These are phyloP conservation scores for Ogataea methanolica DNA, from an alignment of 805 yeast genomes.

Conservation along the genomic window DNA sequence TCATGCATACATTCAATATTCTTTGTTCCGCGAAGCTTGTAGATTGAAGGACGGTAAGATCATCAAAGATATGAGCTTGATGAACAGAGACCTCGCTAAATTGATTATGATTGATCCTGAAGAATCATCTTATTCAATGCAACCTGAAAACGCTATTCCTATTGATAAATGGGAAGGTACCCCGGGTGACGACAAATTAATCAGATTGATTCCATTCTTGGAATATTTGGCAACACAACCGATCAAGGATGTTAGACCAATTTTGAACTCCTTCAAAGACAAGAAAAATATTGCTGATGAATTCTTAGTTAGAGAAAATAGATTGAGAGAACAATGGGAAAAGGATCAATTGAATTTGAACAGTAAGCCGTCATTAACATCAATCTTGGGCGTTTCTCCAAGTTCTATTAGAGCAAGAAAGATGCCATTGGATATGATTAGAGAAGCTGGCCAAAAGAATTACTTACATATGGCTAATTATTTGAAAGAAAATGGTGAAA, in stretches of 20 bases:
- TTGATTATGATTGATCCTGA: constrained; percentile 77
- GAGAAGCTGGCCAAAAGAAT: constrained; percentile 90
- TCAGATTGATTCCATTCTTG: constrained; percentile 82
- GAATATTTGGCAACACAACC: constrained; percentile 89
- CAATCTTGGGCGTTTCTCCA: constrained; percentile 58
- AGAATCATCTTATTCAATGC: constrained; percentile 66
- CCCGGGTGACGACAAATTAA: constrained; percentile 67
- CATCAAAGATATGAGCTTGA: constrained; percentile 81
- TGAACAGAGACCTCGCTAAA: constrained; percentile 88
- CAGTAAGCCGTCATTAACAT: constrained; percentile 18
- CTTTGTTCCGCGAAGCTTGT: constrained; percentile 87
- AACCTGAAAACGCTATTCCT: constrained; percentile 92
- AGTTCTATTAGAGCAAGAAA: constrained; percentile 42
- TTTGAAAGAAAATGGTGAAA: constrained; percentile 52
- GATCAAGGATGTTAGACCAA: constrained; percentile 84
- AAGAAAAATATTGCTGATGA: constrained; percentile 69
- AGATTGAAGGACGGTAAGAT: constrained; percentile 83
- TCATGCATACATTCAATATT: constrained; percentile 82
- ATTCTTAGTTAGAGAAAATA: constrained; percentile 71
- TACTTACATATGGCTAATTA: constrained; percentile 72
- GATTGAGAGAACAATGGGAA: constrained; percentile 67
- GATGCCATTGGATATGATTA: constrained; percentile 82
- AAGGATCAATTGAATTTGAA: constrained; percentile 39
- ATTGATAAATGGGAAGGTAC: constrained; percentile 82
- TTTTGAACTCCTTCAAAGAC: constrained; percentile 67